Percentiles rank a stretch among this genome's conserved stretches.
Conservation (phyloP, 805 yeast genomes). For the Saccharomycopsis guyanensis region DNA sequence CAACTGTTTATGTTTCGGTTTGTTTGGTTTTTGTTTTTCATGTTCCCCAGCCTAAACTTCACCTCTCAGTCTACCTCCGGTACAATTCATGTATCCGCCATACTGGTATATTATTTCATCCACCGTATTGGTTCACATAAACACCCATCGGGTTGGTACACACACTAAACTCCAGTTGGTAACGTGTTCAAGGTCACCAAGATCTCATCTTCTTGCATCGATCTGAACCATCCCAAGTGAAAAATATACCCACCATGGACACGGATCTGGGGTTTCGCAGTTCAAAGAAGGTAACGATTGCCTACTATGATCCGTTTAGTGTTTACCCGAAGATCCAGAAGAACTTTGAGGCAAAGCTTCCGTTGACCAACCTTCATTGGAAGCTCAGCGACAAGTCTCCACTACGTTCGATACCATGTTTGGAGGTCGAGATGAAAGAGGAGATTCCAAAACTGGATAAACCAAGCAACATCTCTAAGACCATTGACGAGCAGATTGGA, state of each 20-base stretch:
- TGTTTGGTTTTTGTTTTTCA: background rate
- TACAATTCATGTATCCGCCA: too few relatives aligned
- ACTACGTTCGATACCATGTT: constrained; percentile 52
- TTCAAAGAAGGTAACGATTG: constrained; percentile 16
- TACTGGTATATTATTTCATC: too few relatives aligned
- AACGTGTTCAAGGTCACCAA: too few relatives aligned
- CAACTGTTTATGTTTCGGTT: background rate
- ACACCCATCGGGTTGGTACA: too few relatives aligned
- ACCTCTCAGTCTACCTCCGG: too few relatives aligned
- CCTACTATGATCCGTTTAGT: constrained; percentile 67
- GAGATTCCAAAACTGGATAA: constrained; percentile 41
- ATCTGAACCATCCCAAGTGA: too few relatives aligned
- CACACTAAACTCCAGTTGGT: too few relatives aligned
- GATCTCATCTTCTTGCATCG: too few relatives aligned
- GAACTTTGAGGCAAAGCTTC: constrained; percentile 40
- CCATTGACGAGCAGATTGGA: constrained; percentile 18
- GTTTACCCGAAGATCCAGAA: constrained; percentile 39
- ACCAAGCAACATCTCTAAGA: constrained; percentile 11
- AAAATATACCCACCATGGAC: too few relatives aligned
- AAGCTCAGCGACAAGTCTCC: constrained; percentile 41
- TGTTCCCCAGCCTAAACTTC: too few relatives aligned
- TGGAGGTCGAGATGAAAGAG: constrained; percentile 48
- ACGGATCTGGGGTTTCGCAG: too few relatives aligned
- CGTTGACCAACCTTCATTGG: constrained; percentile 68
- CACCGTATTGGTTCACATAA: too few relatives aligned